Base-by-base conservation (phyloP, 31 red algal genomes). In the Odonthalia washingtoniensis region DNA sequence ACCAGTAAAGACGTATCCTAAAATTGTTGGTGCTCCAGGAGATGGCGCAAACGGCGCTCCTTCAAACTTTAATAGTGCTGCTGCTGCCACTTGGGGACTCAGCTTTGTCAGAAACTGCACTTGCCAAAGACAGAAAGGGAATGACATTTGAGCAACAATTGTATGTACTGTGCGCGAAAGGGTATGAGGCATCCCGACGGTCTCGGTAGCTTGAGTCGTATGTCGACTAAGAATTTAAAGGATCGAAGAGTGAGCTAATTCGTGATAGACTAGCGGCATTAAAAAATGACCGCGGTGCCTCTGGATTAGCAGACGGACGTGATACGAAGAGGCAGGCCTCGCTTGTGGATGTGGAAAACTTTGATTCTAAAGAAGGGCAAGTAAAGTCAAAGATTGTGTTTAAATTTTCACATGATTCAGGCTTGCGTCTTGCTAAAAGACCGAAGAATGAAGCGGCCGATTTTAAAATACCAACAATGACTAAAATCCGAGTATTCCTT, bases 341-440 rank as follows among this genome's bases (percentile, higher is more conserved):
- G 26, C 65, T 89, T 16, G 91, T 83, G 16, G 86, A 89, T 68
- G 85, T 89, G 27, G 92, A 89, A 28, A 94, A 94, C 52, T 69
- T 77, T 33, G 77, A 77, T 36, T 62, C 35, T 30, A 76, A 70
- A 37, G 85, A 68, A 17, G 77, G 65, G 0, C 77, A 83, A 35
- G 88, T 94, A 18, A 81, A 94, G 52, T 84, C 85, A 2, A 94
- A 94, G 65, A 79, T 79, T 40, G 80, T 94, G 30, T 94, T 94
- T 43, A 80, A 94, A 72, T 89, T 77, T 53, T 94, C 86, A 3
- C 44, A 46, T 28, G 85, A 89, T 31, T 38, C 49, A 34, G 92
- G 86, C 12, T 38, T 94, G 49, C 86, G 92, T 3, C 74, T 94
- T 44, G 92, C 92, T 12, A 94, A 94, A 81, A 38, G 82, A 42